These are phyloP conservation scores for Staphylotrichum longicolle DNA, from an alignment of 495 filamentous ascomycete species.

Conservation along the genomic window DNA sequence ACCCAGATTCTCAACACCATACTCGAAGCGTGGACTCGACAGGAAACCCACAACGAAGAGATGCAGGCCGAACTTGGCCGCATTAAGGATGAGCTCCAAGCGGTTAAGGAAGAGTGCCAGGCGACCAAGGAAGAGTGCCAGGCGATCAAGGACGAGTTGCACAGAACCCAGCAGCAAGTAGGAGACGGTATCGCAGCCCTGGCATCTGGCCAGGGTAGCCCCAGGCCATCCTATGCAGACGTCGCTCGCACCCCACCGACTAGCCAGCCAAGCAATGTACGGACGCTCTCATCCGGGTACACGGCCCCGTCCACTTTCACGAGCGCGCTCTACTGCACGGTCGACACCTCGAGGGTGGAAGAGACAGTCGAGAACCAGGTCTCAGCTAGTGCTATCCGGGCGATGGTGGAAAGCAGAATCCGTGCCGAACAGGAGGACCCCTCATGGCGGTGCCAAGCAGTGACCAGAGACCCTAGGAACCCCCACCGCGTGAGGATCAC, in stretches of 20 bases:
- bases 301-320: slow-evolving; percentile 3
- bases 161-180: not conserved
- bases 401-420: not conserved
- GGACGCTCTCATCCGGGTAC: slow-evolving; percentile 5
- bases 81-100: not conserved
- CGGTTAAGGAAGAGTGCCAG: slow-evolving; percentile 2
- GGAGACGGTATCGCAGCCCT: not conserved
- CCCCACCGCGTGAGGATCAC: not conserved
- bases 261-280: slow-evolving; percentile 12
- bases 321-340: slow-evolving; percentile 6
- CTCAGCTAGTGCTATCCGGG: slow-evolving; percentile 4
- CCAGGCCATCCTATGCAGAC: slow-evolving; percentile 12
- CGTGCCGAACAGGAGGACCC: not conserved
- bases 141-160: not conserved
- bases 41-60: not conserved
- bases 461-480: slow-evolving; percentile 7
- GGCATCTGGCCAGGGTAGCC: too few species aligned
- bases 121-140: not conserved
- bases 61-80: not conserved
- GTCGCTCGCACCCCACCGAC: slow-evolving; percentile 8
- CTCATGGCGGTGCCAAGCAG: slow-evolving; percentile 3
- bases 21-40: not conserved
- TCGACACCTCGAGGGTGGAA: slow-evolving; percentile 9
- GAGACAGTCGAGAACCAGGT: slow-evolving; percentile 1
- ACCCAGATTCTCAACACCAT: slow-evolving; percentile 1